These are phyloP conservation scores for Diaporthe sp. DNA, from an alignment of 2,329 filamentous ascomycete species.

Conservation along the genomic window DNA sequence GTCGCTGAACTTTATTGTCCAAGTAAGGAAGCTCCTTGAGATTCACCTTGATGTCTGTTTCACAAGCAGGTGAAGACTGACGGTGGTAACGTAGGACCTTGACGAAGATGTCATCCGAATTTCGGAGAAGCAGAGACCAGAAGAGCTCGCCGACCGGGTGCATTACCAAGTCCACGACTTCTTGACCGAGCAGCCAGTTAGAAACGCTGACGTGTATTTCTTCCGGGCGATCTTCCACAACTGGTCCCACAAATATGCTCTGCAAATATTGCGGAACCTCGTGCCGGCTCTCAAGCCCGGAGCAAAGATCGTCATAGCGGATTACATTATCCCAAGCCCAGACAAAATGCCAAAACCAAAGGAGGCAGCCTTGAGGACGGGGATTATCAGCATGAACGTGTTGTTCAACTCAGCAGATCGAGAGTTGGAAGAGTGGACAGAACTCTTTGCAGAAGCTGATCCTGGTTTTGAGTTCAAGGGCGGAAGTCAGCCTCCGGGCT, in stretches of 20 bases:
- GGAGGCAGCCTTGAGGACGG: neutral
- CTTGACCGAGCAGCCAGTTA: conserved; percentile 45
- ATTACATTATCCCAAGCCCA: conserved; percentile 44
- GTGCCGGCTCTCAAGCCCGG: conserved; percentile 47
- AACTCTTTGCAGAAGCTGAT: conserved; percentile 9
- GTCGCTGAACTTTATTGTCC: conserved; percentile 40
- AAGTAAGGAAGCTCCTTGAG: conserved; percentile 28
- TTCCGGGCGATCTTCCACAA: conserved; percentile 51
- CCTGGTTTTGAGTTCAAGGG: conserved; percentile 15
- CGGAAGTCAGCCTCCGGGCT: conserved; percentile 9
- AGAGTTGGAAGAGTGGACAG: conserved; percentile 15
- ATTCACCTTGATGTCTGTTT: neutral
- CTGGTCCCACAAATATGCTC: conserved; percentile 50
- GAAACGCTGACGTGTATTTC: conserved; percentile 46
- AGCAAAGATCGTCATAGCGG: conserved; percentile 45
- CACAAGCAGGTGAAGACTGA: neutral
- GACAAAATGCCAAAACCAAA: conserved; percentile 30
- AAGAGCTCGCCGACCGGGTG: conserved; percentile 41
- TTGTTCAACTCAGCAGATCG: conserved; percentile 27
- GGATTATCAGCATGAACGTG: conserved; percentile 20
- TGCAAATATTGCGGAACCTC: conserved; percentile 48
- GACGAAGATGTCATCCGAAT: conserved; percentile 31
- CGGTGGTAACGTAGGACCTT: neutral
- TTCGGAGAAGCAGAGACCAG: conserved; percentile 42
- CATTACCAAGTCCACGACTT: conserved; percentile 46